phyloP scores from a whole-genome alignment of 1,284 basidiomycete genomes.

The Austroboletus niveus region DNA sequence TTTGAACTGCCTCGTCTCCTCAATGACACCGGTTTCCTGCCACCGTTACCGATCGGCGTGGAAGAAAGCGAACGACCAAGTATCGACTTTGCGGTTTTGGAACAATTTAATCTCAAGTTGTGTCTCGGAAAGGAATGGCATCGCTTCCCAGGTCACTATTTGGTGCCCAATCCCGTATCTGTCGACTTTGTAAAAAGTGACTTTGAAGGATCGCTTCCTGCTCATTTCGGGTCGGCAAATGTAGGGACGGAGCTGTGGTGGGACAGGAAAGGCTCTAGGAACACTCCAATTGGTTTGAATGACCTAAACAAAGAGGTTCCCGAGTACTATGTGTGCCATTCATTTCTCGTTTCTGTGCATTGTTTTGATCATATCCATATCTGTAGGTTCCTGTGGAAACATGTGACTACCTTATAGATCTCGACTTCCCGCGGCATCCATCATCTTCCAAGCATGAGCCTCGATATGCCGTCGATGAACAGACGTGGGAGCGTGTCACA shows the following conservation, averaged over 20 bases:
- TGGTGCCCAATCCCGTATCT: slow-evolving; percentile 80
- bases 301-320: slow-evolving; percentile 83
- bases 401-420: slow-evolving; percentile 88
- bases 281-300: slow-evolving; percentile 72
- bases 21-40: slow-evolving; percentile 65
- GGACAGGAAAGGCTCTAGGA: slow-evolving; percentile 66
- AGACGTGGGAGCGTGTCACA: slow-evolving; percentile 72
- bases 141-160: slow-evolving; percentile 88
- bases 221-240: slow-evolving; percentile 56
- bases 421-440: slow-evolving; percentile 75
- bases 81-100: slow-evolving; percentile 71
- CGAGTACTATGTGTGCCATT: slow-evolving; percentile 74
- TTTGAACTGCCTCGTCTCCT: slow-evolving; percentile 81
- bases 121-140: slow-evolving; percentile 97
- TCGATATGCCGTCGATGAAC: slow-evolving; percentile 64
- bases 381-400: slow-evolving; percentile 64
- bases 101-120: slow-evolving; percentile 72
- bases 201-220: slow-evolving; percentile 87
- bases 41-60: slow-evolving; percentile 40
- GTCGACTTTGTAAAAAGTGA: slow-evolving; percentile 89
- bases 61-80: slow-evolving; percentile 53
- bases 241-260: slow-evolving; percentile 47
- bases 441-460: slow-evolving; percentile 62
- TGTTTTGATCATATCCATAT: slow-evolving; percentile 2
- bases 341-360: not conserved